Percentiles rank a stretch among this genome's conserved stretches.
Evolutionary conservation across 129 eudicot genomes (phyloP).

Genomic region (Artemisia tridentata): DNA sequence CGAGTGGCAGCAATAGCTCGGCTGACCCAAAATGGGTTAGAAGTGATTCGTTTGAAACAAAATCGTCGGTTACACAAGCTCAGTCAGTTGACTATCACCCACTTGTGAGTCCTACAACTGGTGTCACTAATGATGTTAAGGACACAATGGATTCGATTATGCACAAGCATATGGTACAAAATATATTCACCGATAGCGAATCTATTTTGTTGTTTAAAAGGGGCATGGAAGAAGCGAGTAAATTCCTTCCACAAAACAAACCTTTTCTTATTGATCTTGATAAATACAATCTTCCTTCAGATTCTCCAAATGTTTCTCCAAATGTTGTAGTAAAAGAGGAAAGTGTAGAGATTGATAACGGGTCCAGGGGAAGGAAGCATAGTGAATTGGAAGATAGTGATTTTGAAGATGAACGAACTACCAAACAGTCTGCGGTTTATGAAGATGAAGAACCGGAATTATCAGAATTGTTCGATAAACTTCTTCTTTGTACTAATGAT

Average conservation of each 20-base stretch:
- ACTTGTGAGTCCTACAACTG: constrained; percentile 25
- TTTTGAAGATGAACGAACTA: constrained; percentile 61
- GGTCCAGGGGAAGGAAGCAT: constrained; percentile 59
- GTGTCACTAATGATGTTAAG: constrained; percentile 28
- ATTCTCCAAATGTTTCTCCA: constrained; percentile 24
- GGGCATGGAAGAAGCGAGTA: constrained; percentile 86
- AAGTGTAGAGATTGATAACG: constrained; percentile 43
- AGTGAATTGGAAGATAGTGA: constrained; percentile 46
- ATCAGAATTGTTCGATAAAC: constrained; percentile 64
- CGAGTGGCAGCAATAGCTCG: constrained; percentile 31
- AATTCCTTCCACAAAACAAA: constrained; percentile 64
- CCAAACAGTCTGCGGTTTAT: constrained; percentile 63
- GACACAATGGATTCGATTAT: constrained; percentile 33
- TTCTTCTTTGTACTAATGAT: constrained; percentile 47
- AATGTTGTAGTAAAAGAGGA: constrained; percentile 43
- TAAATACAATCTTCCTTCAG: constrained; percentile 47
- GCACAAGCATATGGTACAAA: constrained; percentile 24
- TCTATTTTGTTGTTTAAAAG: constrained; percentile 60
- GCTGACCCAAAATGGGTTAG: constrained; percentile 42
- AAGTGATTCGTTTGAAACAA: constrained; percentile 40
- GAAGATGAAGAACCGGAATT: constrained; percentile 54
- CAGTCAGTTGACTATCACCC: constrained; percentile 23
- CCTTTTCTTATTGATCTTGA: constrained; percentile 62
- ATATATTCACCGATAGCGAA: constrained; percentile 46
- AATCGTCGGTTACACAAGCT: constrained; percentile 33